These are phyloP conservation scores for Petunia hybrid DNA, from an alignment of 305 asterid species.

Conservation along the genomic window DNA sequence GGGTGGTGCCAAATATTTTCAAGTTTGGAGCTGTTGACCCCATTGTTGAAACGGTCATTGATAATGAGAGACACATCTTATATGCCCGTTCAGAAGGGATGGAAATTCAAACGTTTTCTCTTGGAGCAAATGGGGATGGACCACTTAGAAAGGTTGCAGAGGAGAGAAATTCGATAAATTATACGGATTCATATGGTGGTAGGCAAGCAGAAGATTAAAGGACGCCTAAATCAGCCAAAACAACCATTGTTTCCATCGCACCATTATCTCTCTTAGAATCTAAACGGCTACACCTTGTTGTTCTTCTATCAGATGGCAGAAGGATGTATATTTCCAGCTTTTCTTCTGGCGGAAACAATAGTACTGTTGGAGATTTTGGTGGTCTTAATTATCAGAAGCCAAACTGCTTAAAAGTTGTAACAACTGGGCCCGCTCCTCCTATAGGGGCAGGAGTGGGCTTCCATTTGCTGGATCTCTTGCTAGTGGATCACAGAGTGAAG, in stretches of 20 bases:
- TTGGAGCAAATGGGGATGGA: constrained; percentile 88
- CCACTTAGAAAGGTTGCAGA: constrained; percentile 92
- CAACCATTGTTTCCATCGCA: constrained; percentile 85
- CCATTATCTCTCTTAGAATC: constrained; percentile 89
- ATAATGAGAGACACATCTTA: constrained; percentile 87
- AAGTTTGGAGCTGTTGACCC: constrained; percentile 98
- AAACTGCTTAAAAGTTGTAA: constrained; percentile 92
- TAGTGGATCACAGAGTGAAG: constrained; percentile 90
- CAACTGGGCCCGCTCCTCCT: constrained; percentile 98
- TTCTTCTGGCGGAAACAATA: constrained; percentile 77
- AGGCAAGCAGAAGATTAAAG: constrained; percentile 80
- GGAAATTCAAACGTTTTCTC: constrained; percentile 91
- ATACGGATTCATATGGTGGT: constrained; percentile 82
- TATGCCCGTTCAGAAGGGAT: constrained; percentile 96
- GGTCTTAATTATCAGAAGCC: constrained; percentile 69
- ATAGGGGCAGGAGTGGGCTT: constrained; percentile 85
- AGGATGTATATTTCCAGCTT: constrained; percentile 95
- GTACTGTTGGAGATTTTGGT: constrained; percentile 71
- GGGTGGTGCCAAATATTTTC: constrained; percentile 97
- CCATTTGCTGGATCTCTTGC: constrained; percentile 79
- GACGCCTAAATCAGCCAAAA: constrained; percentile 66
- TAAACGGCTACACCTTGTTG: constrained; percentile 94
- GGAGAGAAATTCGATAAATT: constrained; percentile 88
- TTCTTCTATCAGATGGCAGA: constrained; percentile 93
- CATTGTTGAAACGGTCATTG: constrained; percentile 93